Evolutionary conservation across 169 alveolate species (phyloP).

Genomic region (Plasmodium gaboni): DNA sequence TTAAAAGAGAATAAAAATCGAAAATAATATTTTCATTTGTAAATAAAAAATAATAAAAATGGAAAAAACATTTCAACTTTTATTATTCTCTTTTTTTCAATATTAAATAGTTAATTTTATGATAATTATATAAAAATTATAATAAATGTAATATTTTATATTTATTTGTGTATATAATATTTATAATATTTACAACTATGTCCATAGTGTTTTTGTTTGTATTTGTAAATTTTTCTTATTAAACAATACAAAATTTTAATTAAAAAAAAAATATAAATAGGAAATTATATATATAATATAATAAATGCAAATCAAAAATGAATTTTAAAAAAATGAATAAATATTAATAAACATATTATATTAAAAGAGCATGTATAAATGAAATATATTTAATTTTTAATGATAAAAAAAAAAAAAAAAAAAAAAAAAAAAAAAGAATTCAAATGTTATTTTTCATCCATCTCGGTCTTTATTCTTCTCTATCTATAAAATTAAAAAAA

Average conservation of each 20-base stretch:
- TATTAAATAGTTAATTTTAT: no score
- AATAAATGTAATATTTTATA: background rate
- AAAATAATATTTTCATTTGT: no score
- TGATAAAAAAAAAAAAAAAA: background rate
- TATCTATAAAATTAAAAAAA: conserved; percentile 29
- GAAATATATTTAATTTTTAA: background rate
- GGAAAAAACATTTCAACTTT: no score
- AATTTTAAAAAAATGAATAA: background rate
- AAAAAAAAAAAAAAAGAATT: conserved; percentile 7
- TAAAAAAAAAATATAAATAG: conserved; percentile 10
- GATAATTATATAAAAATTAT: no score
- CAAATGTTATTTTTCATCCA: background rate
- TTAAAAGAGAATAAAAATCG: no score
- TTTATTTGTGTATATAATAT: background rate
- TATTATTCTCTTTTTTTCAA: no score
- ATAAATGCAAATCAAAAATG: conserved; percentile 11
- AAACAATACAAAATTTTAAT: conserved; percentile 49
- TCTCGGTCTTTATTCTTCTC: conserved; percentile 44
- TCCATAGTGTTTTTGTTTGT: no score
- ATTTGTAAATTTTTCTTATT: background rate
- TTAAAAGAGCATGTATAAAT: background rate
- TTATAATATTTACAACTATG: conserved; percentile 1
- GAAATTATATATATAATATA: background rate
- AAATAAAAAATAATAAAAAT: no score
- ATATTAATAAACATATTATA: background rate